Conservation (phyloP, 257 asterid genomes). For the Parsonsia alboflavescens region DNA sequence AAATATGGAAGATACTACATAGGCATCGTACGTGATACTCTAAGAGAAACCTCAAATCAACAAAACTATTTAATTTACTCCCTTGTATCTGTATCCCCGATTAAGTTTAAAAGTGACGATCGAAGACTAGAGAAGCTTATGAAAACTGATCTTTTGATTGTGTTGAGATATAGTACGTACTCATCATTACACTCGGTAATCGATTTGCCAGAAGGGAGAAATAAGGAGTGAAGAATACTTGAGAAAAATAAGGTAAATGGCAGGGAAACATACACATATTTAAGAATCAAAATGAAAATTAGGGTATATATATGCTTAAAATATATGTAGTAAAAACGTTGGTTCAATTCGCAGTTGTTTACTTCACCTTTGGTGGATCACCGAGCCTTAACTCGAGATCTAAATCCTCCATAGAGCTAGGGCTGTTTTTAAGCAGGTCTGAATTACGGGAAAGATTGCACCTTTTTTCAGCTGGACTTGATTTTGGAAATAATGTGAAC, state of each 20-base stretch:
- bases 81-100: no score
- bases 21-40: conserved; percentile 18
- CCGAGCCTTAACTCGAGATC: conserved; percentile 97
- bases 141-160: background rate
- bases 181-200: conserved; percentile 3
- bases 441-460: conserved; percentile 22
- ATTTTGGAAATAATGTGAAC: conserved; percentile 27
- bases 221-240: no score
- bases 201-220: background rate
- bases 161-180: background rate
- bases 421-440: conserved; percentile 26
- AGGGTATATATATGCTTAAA: background rate
- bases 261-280: background rate
- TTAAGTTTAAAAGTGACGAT: background rate
- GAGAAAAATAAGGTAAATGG: no score
- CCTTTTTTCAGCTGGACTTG: conserved; percentile 28
- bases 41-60: no score
- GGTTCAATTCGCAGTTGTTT: background rate
- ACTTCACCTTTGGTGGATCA: conserved; percentile 64
- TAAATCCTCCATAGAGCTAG: conserved; percentile 45
- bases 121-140: background rate
- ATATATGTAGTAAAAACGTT: background rate
- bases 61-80: no score
- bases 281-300: conserved; percentile 8
- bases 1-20: background rate